phyloP scores from a whole-genome alignment of 2,329 filamentous ascomycete genomes.

The Myrmaecium sp. region DNA sequence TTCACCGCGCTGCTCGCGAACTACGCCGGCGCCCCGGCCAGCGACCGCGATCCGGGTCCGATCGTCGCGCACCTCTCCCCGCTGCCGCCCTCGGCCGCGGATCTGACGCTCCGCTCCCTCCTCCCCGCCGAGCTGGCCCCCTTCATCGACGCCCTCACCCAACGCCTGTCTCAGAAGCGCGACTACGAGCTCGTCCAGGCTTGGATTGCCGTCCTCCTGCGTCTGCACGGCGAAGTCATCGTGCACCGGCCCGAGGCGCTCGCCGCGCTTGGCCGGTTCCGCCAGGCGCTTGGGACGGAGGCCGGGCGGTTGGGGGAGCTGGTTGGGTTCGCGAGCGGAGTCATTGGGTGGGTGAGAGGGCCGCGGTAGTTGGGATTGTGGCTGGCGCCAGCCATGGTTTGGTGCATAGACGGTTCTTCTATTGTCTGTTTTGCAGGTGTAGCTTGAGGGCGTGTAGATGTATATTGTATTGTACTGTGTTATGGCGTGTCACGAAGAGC shows the following conservation, averaged over 20 bases:
- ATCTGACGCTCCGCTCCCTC: slow-evolving; percentile 79
- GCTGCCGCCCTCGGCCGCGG: slow-evolving; percentile 68
- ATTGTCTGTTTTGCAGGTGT: neutral
- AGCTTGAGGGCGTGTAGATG: no score
- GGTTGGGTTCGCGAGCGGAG: slow-evolving; percentile 78
- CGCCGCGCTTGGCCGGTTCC: slow-evolving; percentile 50
- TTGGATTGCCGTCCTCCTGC: slow-evolving; percentile 92
- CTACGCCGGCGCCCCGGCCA: slow-evolving; percentile 33
- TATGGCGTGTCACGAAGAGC: no score
- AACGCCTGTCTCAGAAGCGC: slow-evolving; percentile 45
- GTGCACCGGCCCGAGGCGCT: slow-evolving; percentile 34
- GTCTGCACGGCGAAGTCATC: slow-evolving; percentile 53
- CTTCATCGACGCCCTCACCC: slow-evolving; percentile 70
- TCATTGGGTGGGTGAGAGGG: slow-evolving; percentile 64
- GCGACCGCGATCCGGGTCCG: slow-evolving; percentile 40
- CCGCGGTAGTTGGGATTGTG: slow-evolving; percentile 4
- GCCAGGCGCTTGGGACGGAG: slow-evolving; percentile 53
- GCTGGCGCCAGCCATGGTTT: no score
- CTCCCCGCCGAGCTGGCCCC: slow-evolving; percentile 53
- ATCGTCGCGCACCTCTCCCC: slow-evolving; percentile 68
- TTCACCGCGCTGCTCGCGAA: slow-evolving; percentile 14
- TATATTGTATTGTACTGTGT: no score
- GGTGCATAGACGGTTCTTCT: neutral
- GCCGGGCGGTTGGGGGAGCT: slow-evolving; percentile 52
- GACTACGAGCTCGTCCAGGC: slow-evolving; percentile 93